Evolutionary conservation across 1,139 yeast genomes (phyloP).

Genomic region (Eremothecium coryli): DNA sequence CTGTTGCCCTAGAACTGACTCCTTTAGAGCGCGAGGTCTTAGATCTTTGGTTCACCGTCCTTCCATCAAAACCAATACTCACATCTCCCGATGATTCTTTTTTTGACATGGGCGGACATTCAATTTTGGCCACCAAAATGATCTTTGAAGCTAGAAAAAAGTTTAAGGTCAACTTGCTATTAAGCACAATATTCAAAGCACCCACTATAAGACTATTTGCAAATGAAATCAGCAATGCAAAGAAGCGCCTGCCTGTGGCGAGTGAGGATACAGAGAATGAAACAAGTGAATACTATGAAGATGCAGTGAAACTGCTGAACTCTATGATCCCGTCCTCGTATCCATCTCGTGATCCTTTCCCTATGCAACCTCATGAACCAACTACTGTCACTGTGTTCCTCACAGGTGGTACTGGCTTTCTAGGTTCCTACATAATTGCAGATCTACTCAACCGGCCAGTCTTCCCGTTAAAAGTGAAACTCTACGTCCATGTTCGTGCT

Average conservation of each 20-base stretch:
- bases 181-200: conserved; percentile 79
- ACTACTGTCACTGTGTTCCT: conserved; percentile 58
- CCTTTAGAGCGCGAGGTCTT: conserved; percentile 59
- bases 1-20: conserved; percentile 37
- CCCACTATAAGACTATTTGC: conserved; percentile 83
- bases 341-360: conserved; percentile 20
- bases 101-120: conserved; percentile 97
- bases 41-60: conserved; percentile 75
- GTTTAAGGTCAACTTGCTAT: conserved; percentile 70
- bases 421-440: conserved; percentile 79
- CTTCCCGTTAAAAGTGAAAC: conserved; percentile 40
- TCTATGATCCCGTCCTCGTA: conserved; percentile 39
- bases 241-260: conserved; percentile 10
- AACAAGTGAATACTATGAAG: conserved; percentile 55
- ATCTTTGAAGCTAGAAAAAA: conserved; percentile 81
- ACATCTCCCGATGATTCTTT: conserved; percentile 76
- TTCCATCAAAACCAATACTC: conserved; percentile 77
- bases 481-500: conserved; percentile 91
- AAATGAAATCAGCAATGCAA: conserved; percentile 48
- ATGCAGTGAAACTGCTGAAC: conserved; percentile 53
- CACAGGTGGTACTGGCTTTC: conserved; percentile 94
- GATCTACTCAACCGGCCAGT: conserved; percentile 53
- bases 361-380: conserved; percentile 18
- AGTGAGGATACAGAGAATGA: conserved; percentile 31
- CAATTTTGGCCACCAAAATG: conserved; percentile 94